A percentile compares a stretch with the other conserved stretches of the same genome.
Conservation (phyloP, 192 early-diverging fungal genomes). For the Umbelopsis isabellina region DNA sequence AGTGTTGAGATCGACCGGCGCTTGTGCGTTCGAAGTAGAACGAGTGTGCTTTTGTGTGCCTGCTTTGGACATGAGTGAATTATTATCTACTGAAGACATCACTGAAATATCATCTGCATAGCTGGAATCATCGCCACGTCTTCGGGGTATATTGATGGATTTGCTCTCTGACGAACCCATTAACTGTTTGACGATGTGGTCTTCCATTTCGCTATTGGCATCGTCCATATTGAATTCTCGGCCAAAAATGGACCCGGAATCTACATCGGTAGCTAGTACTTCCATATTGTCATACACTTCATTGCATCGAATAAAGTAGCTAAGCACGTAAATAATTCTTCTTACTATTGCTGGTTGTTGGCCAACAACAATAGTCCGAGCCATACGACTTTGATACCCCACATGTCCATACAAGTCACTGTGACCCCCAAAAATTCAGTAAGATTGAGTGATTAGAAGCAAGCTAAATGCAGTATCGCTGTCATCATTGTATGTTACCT, state of each 20-base stretch:
- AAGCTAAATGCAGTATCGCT: too few species aligned
- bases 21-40: background rate
- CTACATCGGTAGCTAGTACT: slow-evolving; percentile 4
- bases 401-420: slow-evolving; percentile 60
- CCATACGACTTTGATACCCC: slow-evolving; percentile 49
- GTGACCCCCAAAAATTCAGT: too few species aligned
- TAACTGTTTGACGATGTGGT: slow-evolving; percentile 36
- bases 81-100: background rate
- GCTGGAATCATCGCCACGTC: background rate
- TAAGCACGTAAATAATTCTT: slow-evolving; percentile 53
- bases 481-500: slow-evolving; percentile 32
- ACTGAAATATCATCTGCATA: background rate
- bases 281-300: slow-evolving; percentile 55
- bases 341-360: slow-evolving; percentile 49
- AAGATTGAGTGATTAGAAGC: too few species aligned
- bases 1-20: background rate
- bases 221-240: slow-evolving; percentile 26
- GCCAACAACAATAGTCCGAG: slow-evolving; percentile 57
- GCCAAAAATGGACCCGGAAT: slow-evolving; percentile 25
- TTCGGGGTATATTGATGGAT: slow-evolving; percentile 29
- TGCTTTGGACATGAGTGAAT: background rate
- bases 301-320: slow-evolving; percentile 63
- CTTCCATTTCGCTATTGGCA: slow-evolving; percentile 26
- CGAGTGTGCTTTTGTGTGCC: background rate
- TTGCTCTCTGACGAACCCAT: slow-evolving; percentile 29